phyloP scores from a whole-genome alignment of 371 early-diverging fungal genomes.

The Apophysomyces trapeziformis region DNA sequence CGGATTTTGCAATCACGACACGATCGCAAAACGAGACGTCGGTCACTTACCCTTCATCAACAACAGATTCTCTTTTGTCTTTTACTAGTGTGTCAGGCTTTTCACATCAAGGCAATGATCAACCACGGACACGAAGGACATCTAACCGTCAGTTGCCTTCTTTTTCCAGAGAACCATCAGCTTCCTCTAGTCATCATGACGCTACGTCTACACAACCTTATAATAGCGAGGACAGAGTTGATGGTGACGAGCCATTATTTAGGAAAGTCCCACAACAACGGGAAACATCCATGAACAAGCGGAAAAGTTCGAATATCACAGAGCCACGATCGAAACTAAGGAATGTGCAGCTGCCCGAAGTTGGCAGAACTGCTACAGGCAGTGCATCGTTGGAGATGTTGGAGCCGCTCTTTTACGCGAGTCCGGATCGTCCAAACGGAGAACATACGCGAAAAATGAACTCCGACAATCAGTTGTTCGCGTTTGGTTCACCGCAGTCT shows the following conservation, averaged over 20 bases:
- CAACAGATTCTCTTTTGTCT: background rate
- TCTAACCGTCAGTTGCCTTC: background rate
- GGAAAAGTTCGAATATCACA: background rate
- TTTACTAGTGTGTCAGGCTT: conserved; percentile 2
- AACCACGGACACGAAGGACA: background rate
- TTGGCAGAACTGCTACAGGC: background rate
- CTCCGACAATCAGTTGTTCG: background rate
- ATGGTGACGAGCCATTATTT: conserved; percentile 3
- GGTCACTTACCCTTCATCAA: background rate
- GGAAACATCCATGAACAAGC: background rate
- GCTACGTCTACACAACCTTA: background rate
- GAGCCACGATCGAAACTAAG: background rate
- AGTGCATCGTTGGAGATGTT: background rate
- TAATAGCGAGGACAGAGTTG: background rate
- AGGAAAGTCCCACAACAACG: background rate
- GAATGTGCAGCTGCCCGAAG: background rate
- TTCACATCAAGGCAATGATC: background rate
- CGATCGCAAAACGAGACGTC: conserved; percentile 12
- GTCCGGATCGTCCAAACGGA: background rate
- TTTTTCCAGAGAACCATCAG: background rate
- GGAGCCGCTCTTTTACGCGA: background rate
- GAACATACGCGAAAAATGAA: background rate
- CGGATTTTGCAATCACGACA: conserved; percentile 25
- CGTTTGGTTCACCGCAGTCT: background rate
- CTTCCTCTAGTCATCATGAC: background rate